phyloP scores from a whole-genome alignment of 1,284 basidiomycete genomes.

The Ustilago sp. region DNA sequence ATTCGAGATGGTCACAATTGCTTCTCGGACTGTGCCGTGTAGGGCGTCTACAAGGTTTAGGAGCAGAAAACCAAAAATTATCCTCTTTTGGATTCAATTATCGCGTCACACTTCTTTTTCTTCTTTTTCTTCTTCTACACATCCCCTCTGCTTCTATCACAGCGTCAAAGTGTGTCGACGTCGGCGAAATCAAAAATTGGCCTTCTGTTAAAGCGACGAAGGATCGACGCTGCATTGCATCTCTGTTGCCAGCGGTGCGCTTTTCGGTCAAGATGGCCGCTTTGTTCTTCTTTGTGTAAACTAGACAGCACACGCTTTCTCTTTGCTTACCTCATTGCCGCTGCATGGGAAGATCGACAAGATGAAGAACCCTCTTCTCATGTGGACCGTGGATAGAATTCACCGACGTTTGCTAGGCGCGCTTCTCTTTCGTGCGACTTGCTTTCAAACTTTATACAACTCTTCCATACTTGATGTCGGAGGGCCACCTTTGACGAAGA shows the following conservation, averaged over 20 bases:
- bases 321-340: neutral
- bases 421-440: neutral
- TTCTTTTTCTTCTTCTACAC: neutral
- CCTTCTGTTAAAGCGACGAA: slow-evolving; percentile 1
- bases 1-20: neutral
- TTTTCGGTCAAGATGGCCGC: neutral
- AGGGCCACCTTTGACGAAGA: neutral
- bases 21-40: neutral
- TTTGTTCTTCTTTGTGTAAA: neutral
- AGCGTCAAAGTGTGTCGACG: neutral
- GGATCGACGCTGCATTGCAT: slow-evolving; percentile 37
- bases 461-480: neutral
- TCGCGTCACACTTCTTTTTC: slow-evolving; percentile 1
- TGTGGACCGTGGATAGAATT: neutral
- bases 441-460: no score
- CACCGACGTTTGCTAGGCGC: neutral
- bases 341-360: slow-evolving; percentile 28
- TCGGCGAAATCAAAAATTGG: neutral
- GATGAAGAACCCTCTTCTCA: slow-evolving; percentile 2
- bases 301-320: neutral
- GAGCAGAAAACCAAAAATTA: neutral
- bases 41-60: neutral
- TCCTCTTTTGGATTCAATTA: neutral
- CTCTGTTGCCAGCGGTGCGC: slow-evolving; percentile 19
- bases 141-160: no score